These are phyloP conservation scores for Sutorius australiensis DNA, from an alignment of 768 basidiomycete genomes.

Conservation along the genomic window DNA sequence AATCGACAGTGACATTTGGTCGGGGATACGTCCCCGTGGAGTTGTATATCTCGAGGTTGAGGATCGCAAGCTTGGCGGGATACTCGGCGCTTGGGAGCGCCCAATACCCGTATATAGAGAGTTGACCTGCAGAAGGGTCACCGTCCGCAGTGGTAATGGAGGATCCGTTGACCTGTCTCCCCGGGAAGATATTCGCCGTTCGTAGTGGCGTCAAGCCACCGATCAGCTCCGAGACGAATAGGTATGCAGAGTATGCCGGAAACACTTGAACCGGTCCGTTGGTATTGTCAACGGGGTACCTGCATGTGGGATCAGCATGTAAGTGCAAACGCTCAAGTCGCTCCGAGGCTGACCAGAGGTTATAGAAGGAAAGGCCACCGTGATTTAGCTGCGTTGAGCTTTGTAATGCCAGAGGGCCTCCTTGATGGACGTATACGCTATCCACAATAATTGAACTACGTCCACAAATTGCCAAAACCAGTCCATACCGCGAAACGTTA, in stretches of 20 bases:
- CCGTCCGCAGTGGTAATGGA: constrained; percentile 49
- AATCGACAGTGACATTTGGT: constrained; percentile 43
- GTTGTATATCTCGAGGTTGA: constrained; percentile 52
- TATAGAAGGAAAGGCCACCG: constrained; percentile 43
- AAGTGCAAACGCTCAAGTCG: not conserved
- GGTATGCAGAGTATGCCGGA: constrained; percentile 50
- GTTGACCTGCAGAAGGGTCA: constrained; percentile 44
- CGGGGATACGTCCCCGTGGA: constrained; percentile 40
- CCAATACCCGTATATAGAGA: constrained; percentile 53
- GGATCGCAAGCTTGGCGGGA: constrained; percentile 44
- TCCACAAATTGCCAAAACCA: not conserved
- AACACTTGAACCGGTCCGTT: constrained; percentile 51
- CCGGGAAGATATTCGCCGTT: constrained; percentile 49
- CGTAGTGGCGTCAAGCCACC: constrained; percentile 41
- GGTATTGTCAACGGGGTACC: constrained; percentile 46
- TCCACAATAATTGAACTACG: not conserved
- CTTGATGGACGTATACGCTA: constrained; percentile 54
- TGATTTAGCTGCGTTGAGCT: constrained; percentile 49
- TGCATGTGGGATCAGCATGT: constrained; percentile 12
- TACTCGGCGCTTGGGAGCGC: constrained; percentile 30
- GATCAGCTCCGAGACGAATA: constrained; percentile 48
- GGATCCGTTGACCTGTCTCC: constrained; percentile 49
- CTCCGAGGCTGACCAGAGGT: constrained; percentile 39
- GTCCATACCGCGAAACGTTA: constrained; percentile 42
- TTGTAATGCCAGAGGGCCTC: constrained; percentile 49